These are phyloP conservation scores for Kluyveromyces marxianus DNA, from an alignment of 1,139 yeast species.

Conservation along the genomic window DNA sequence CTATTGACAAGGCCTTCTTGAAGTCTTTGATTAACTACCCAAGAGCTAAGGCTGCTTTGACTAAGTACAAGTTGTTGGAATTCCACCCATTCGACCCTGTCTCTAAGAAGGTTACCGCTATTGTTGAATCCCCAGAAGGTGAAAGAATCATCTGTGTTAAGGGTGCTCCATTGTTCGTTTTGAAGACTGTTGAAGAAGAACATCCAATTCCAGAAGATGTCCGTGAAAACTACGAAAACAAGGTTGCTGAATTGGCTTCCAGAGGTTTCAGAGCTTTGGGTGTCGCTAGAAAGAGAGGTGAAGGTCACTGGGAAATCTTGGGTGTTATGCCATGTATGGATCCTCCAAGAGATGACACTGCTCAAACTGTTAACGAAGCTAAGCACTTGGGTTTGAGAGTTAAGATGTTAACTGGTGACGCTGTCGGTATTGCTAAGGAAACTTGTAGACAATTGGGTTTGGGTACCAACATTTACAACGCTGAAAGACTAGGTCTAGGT, in stretches of 20 bases:
- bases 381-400: slow-evolving; percentile 89
- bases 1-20: slow-evolving; percentile 95
- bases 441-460: slow-evolving; percentile 96
- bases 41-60: slow-evolving; percentile 90
- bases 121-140: slow-evolving; percentile 93
- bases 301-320: slow-evolving; percentile 96
- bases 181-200: slow-evolving; percentile 94
- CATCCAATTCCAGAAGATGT: slow-evolving; percentile 94
- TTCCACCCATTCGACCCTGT: slow-evolving; percentile 98
- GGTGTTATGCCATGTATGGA: slow-evolving; percentile 99
- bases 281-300: slow-evolving; percentile 99
- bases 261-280: slow-evolving; percentile 99
- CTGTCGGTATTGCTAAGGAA: slow-evolving; percentile 98
- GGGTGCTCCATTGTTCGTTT: slow-evolving; percentile 95
- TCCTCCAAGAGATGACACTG: slow-evolving; percentile 98
- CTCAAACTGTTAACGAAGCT: slow-evolving; percentile 91
- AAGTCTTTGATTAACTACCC: slow-evolving; percentile 82
- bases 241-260: slow-evolving; percentile 94
- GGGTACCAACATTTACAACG: slow-evolving; percentile 95
- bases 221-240: slow-evolving; percentile 91
- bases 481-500: slow-evolving; percentile 93
- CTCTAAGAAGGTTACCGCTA: slow-evolving; percentile 92
- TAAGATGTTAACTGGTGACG: slow-evolving; percentile 98
- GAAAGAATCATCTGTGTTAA: slow-evolving; percentile 93
- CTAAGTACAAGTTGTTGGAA: slow-evolving; percentile 90